Percentiles rank a stretch among this genome's conserved stretches.
Conservation (phyloP, 352 stramenopile genomes). For the Phytophthora podocarpi region DNA sequence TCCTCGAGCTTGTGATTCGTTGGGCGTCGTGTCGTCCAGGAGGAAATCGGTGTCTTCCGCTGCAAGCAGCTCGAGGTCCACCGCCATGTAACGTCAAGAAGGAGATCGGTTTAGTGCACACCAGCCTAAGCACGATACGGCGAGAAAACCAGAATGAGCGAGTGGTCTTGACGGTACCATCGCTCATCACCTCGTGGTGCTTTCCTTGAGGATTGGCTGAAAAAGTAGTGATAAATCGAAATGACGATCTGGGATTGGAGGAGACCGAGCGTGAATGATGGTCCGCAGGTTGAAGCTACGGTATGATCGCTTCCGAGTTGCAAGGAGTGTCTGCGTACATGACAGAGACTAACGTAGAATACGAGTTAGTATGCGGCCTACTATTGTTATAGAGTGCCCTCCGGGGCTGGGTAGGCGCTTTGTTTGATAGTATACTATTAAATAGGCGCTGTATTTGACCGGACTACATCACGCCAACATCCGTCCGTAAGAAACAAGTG, state of each 20-base stretch:
- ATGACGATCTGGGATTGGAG: neutral
- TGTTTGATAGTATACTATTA: too few species aligned
- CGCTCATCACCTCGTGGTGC: slow-evolving; percentile 10
- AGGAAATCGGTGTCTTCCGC: slow-evolving; percentile 26
- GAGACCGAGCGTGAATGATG: neutral
- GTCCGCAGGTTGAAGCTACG: too few species aligned
- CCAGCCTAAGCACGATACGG: neutral
- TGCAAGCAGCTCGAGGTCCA: slow-evolving; percentile 32
- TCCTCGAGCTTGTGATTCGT: slow-evolving; percentile 13
- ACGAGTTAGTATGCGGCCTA: too few species aligned
- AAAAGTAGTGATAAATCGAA: slow-evolving; percentile 7
- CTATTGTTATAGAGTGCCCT: too few species aligned
- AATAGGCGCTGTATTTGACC: too few species aligned
- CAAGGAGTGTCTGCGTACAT: too few species aligned
- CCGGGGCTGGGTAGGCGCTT: too few species aligned
- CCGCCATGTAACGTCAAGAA: slow-evolving; percentile 14
- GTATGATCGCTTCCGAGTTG: too few species aligned
- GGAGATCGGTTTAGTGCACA: neutral
- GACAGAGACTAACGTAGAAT: too few species aligned
- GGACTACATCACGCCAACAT: too few species aligned
- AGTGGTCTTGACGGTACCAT: slow-evolving; percentile 14
- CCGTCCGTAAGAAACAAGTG: too few species aligned
- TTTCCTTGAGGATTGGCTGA: slow-evolving; percentile 8
- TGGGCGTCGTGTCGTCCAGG: slow-evolving; percentile 30
- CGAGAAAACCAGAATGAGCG: slow-evolving; percentile 8